These are phyloP conservation scores for Colletotrichum sublineola DNA, from an alignment of 2,329 filamentous ascomycete genomes.

Conservation along the genomic window DNA sequence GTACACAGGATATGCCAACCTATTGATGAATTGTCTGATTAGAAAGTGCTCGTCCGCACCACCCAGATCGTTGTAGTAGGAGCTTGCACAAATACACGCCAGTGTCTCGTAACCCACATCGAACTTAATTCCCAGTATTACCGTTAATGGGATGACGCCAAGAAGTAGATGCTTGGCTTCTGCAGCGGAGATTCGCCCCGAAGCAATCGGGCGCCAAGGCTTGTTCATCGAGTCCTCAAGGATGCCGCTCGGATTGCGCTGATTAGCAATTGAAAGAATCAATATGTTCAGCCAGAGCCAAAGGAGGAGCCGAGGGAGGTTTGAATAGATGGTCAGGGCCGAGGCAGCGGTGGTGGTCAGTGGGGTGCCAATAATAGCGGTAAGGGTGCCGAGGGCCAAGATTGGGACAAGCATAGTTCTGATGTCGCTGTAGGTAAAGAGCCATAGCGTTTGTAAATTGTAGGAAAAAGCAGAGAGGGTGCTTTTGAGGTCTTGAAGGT, in stretches of 20 bases:
- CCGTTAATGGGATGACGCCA: slow-evolving; percentile 40
- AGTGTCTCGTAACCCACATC: slow-evolving; percentile 46
- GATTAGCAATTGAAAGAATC: slow-evolving; percentile 50
- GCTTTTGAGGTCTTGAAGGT: background rate
- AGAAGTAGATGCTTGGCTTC: slow-evolving; percentile 46
- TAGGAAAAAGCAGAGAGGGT: background rate
- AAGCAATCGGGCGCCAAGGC: slow-evolving; percentile 51
- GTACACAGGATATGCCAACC: background rate
- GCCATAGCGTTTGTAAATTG: background rate
- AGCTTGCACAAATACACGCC: slow-evolving; percentile 50
- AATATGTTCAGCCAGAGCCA: slow-evolving; percentile 6
- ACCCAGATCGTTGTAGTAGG: slow-evolving; percentile 58
- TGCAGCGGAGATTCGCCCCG: slow-evolving; percentile 47
- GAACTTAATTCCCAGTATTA: slow-evolving; percentile 43
- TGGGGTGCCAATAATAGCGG: background rate
- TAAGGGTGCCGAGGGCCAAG: background rate
- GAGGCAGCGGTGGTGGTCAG: background rate
- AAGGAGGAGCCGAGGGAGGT: background rate
- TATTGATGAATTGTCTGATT: slow-evolving; percentile 9
- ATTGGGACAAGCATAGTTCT: background rate
- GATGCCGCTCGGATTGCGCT: slow-evolving; percentile 50
- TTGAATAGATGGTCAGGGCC: background rate
- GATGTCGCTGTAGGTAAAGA: background rate
- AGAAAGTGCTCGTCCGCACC: slow-evolving; percentile 49
- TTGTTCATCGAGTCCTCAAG: slow-evolving; percentile 58